Evolutionary conservation across 768 basidiomycete genomes (phyloP).

Genomic region (Tricholoma sp.): DNA sequence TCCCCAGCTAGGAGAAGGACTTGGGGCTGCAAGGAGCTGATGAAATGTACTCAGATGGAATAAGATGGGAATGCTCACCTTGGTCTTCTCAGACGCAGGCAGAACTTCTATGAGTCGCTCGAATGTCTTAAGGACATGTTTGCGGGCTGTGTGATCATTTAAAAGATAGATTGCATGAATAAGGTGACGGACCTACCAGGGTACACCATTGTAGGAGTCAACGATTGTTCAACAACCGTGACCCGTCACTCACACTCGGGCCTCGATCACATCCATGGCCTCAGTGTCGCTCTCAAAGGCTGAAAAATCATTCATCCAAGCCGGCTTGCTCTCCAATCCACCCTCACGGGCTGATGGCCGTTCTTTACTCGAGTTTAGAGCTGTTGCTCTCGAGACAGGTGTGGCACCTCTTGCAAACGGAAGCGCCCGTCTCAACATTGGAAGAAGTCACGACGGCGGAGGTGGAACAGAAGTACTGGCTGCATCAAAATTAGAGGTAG

Average conservation of each 20-base stretch:
- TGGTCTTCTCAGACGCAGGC: constrained; percentile 42
- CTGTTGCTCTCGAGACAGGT: constrained; percentile 70
- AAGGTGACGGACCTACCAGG: constrained; percentile 22
- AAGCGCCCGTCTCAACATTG: constrained; percentile 73
- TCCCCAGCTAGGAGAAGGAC: constrained; percentile 65
- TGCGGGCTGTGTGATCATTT: constrained; percentile 32
- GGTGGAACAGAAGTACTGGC: constrained; percentile 77
- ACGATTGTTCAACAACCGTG: no score
- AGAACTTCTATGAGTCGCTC: constrained; percentile 44
- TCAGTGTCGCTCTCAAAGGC: constrained; percentile 59
- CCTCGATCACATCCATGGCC: neutral
- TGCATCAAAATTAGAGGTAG: constrained; percentile 77
- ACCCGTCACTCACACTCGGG: no score
- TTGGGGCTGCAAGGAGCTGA: constrained; percentile 47
- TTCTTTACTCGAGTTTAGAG: constrained; percentile 56
- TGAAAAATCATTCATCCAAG: constrained; percentile 71
- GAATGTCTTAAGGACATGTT: constrained; percentile 52
- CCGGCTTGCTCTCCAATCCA: constrained; percentile 52
- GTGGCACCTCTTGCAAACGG: constrained; percentile 81
- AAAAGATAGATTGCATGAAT: neutral
- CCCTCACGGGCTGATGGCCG: constrained; percentile 80
- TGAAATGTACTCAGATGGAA: neutral
- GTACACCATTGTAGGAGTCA: constrained; percentile 20
- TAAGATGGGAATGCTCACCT: constrained; percentile 35
- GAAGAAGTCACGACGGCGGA: constrained; percentile 48